A percentile compares a stretch with the other conserved stretches of the same genome.
Conservation (phyloP, 2,329 filamentous ascomycete species). For the Orbilia brochopaga region DNA sequence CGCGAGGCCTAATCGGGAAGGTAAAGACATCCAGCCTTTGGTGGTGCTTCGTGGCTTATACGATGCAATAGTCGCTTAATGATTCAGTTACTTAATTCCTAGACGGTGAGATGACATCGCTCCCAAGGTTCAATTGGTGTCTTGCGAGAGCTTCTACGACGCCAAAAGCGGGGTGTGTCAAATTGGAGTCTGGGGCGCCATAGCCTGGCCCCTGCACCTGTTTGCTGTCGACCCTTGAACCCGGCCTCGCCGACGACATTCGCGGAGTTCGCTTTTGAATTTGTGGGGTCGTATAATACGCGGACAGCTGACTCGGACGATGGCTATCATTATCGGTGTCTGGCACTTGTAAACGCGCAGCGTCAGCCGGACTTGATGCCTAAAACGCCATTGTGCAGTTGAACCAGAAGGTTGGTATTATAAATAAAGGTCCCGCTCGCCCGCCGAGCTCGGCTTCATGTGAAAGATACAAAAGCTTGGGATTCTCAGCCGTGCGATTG, state of each 20-base stretch:
- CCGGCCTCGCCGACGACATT: conserved; percentile 10
- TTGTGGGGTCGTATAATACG: conserved; percentile 31
- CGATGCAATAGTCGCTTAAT: conserved; percentile 1
- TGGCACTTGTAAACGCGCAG: conserved; percentile 20
- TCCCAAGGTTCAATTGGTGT: conserved; percentile 11
- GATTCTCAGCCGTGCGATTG: conserved; percentile 7
- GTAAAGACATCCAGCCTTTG: conserved; percentile 17
- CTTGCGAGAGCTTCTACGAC: conserved; percentile 14
- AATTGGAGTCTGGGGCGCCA: conserved; percentile 29
- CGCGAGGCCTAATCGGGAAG: conserved; percentile 33
- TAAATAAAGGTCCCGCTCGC: conserved; percentile 37
- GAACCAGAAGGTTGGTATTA: conserved; percentile 23
- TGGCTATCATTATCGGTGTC: conserved; percentile 33
- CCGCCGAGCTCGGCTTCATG: conserved; percentile 44
- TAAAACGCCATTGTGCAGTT: conserved; percentile 22
- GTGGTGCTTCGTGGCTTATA: conserved; percentile 26
- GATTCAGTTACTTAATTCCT: conserved; percentile 12
- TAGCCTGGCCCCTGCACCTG: conserved; percentile 22
- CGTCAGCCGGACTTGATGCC: conserved; percentile 25
- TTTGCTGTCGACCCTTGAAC: conserved; percentile 20
- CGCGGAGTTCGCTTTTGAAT: conserved; percentile 25
- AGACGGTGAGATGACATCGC: conserved; percentile 11
- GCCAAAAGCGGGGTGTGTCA: conserved; percentile 34
- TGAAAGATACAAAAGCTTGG: conserved; percentile 20
- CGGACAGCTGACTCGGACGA: conserved; percentile 21